Evolutionary conservation across 1,139 yeast species (phyloP), one percentile per base, ranked within the genome.

Genomic region (Meyerozyma athensensis): DNA sequence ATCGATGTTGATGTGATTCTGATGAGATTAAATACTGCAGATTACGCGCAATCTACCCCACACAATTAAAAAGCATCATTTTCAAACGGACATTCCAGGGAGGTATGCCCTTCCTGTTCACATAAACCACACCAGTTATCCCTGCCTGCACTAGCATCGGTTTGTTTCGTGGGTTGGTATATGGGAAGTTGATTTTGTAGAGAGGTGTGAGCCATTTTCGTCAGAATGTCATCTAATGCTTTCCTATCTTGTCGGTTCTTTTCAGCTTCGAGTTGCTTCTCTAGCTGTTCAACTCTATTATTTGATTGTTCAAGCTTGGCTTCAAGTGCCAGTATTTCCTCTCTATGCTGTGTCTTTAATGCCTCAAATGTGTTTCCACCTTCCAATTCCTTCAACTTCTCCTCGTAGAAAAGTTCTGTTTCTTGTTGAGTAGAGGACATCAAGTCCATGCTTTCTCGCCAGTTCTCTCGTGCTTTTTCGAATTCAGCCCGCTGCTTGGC

Each of bases 51-150:
- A n/a, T n/a, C n/a, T n/a, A n/a, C n/a, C n/a, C n/a, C n/a, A n/a
- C n/a, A n/a, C n/a, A n/a, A n/a, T 49, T 52, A 71, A 44, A 72
- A 72, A 39, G 70, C 60, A 40, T 78, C 83, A 45, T 77, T 77
- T 50, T 85, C 95, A 53, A 76, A 86, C 0, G 97, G 97, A 61
- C 97, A 90, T 40, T 86, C 86, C 33, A 81, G 68, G 46, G 94
- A 82, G 40, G 79, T 83, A 54, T 90, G 97, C 1, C 97, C 97
- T 37, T 78, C 81, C 39, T 87, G 66, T 58, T 90, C 97, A 62
- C 97, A 90, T 37, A 87, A 68, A 0, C 95, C 96, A 63, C 97
- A 90, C 95, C 96, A 90, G 48, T 79, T 72, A 17, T 64, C 66
- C 36, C 87, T 72, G 1, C 96, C 96, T 1, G 77, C 77, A 4